phyloP scores from a whole-genome alignment of 805 yeast genomes.

The Schwanniomyces occidentalis region DNA sequence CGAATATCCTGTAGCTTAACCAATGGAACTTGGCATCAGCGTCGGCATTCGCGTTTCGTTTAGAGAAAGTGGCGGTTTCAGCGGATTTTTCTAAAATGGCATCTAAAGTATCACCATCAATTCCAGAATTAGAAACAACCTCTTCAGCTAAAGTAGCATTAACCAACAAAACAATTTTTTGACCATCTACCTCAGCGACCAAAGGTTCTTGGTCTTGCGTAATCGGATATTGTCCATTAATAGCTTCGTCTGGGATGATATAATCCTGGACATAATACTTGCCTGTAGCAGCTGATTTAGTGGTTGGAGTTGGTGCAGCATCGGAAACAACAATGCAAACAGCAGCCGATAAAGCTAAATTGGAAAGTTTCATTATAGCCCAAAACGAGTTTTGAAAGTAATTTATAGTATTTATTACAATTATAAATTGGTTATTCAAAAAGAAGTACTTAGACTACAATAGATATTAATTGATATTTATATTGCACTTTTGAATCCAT shows the following conservation, averaged over 20 bases:
- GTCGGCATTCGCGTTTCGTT: constrained; percentile 24
- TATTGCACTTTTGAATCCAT: too few relatives aligned
- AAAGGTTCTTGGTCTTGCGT: constrained; percentile 13
- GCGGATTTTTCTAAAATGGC: constrained; percentile 1
- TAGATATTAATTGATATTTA: too few relatives aligned
- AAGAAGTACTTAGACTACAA: too few relatives aligned
- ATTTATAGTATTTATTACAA: too few relatives aligned
- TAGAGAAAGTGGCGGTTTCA: too few relatives aligned
- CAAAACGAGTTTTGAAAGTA: too few relatives aligned
- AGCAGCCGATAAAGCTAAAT: too few relatives aligned
- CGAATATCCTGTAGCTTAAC: constrained; percentile 12
- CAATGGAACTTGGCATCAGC: constrained; percentile 17
- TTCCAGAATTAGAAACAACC: constrained; percentile 1
- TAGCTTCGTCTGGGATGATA: constrained; percentile 8
- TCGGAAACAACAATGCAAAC: too few relatives aligned
- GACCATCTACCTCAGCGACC: constrained; percentile 11
- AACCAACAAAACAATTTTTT: constrained; percentile 13
- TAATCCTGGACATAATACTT: neutral
- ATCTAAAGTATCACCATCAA: constrained; percentile 4
- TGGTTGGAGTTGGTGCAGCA: constrained; percentile 9
- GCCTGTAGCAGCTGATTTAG: neutral
- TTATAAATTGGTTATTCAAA: too few relatives aligned
- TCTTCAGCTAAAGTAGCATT: constrained; percentile 10
- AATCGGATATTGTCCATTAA: constrained; percentile 6
- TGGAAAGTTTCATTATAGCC: too few relatives aligned